Evolutionary conservation across 2,329 filamentous ascomycete species (phyloP), one percentile per base, ranked within the genome.

Genomic region (Epichloe brachyelytri): DNA sequence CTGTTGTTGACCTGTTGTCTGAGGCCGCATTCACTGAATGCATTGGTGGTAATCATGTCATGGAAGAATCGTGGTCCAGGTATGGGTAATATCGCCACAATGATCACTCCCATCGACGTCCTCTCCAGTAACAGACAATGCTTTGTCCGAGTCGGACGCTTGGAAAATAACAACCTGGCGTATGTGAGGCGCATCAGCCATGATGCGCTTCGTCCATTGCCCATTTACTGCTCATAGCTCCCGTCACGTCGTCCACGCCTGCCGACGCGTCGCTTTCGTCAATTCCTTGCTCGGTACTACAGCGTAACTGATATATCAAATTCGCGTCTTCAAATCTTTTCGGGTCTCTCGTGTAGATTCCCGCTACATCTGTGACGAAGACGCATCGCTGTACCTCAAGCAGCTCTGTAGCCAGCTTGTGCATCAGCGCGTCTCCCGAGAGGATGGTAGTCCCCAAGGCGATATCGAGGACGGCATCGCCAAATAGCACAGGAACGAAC

Each of bases 391-490:
- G 50, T 19, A 51, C 50, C 6, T 5, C n/a, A 5, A 1, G 12
- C 36, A 51, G 37, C 10, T 33, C 26, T 15, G 43, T 41, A 3
- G 45, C 50, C n/a, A 48, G 38, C 4, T 12, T 15, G 20, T 51
- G 50, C 50, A 51, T 45, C 26, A 51, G 40, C 30, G 45, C 50
- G 22, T 51, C 50, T 11, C 50, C 50, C 33, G 50, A 51, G 20
- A 51, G 50, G 7, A 51, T 51, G 4, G 50, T 51, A 1, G 45
- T 6, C 1, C 50, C 50, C 45, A 45, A 48, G n/a, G 40, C 33
- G 1, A 14, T 39, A 17, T 51, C 50, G 4, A 51, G 14, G 39
- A 51, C 50, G 34, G 50, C 50, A 14, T 51, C 50, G n/a, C 50
- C 50, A 20, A 48, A 48, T 10, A 51, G 17, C 20, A 51, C 5